Percentiles rank a stretch among this genome's conserved stretches.
Evolutionary conservation across 768 basidiomycete species (phyloP).

Genomic region (Xanthoconium purpureum): DNA sequence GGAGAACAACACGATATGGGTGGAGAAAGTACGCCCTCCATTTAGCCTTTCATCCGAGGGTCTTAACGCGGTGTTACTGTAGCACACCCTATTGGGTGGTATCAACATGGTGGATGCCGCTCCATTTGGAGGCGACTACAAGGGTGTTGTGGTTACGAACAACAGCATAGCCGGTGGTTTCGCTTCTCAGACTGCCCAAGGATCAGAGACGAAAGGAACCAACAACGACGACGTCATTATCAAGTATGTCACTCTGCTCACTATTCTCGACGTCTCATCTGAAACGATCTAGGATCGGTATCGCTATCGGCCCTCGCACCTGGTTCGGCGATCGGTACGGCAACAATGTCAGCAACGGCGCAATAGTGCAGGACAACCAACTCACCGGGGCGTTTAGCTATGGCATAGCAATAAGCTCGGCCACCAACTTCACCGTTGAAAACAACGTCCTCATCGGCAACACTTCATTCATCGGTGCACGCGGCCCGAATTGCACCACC

Average conservation of each 20-base stretch:
- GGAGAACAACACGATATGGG: conserved; percentile 75
- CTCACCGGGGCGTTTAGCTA: conserved; percentile 71
- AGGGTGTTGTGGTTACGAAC: conserved; percentile 59
- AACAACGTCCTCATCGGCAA: conserved; percentile 63
- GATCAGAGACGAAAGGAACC: conserved; percentile 46
- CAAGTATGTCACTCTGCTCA: conserved; percentile 48
- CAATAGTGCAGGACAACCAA: conserved; percentile 53
- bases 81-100: conserved; percentile 71
- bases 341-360: conserved; percentile 53
- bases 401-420: conserved; percentile 64
- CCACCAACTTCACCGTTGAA: conserved; percentile 62
- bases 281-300: conserved; percentile 59
- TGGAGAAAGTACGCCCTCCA: conserved; percentile 50
- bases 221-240: conserved; percentile 61
- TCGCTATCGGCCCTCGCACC: conserved; percentile 72
- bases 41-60: not conserved
- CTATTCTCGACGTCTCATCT: conserved; percentile 1
- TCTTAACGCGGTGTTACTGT: not conserved
- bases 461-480: conserved; percentile 70
- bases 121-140: conserved; percentile 67
- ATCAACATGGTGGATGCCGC: conserved; percentile 75
- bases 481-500: conserved; percentile 61
- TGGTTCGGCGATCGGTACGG: conserved; percentile 66
- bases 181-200: conserved; percentile 43
- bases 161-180: conserved; percentile 71